Conservation (phyloP, 2,329 filamentous ascomycete species). For the Cladosporium sp. region DNA sequence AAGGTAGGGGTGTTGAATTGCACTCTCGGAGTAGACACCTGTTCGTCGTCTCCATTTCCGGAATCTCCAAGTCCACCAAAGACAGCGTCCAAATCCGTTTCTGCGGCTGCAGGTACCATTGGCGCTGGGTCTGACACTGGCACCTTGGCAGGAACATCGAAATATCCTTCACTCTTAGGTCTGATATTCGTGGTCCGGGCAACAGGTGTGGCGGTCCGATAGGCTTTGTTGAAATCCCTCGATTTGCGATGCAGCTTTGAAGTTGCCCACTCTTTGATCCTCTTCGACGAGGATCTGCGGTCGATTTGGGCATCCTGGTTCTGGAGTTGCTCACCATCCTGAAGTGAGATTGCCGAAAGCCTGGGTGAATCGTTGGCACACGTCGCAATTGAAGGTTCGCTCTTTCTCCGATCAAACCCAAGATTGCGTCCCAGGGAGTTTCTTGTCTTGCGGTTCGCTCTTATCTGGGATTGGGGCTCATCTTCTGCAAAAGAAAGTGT, state of each 20-base stretch:
- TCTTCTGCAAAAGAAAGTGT: constrained; percentile 15
- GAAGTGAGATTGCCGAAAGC: constrained; percentile 37
- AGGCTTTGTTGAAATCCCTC: constrained; percentile 23
- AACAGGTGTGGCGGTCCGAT: neutral
- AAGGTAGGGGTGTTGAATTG: constrained; percentile 23
- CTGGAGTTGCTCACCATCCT: constrained; percentile 25
- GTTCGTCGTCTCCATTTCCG: neutral
- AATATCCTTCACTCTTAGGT: constrained; percentile 22
- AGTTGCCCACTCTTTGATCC: constrained; percentile 70
- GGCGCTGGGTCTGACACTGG: neutral
- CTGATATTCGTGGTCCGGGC: constrained; percentile 7
- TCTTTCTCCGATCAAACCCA: constrained; percentile 56
- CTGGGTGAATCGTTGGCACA: constrained; percentile 30
- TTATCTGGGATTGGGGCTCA: neutral
- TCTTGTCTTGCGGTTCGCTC: constrained; percentile 56
- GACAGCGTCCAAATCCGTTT: constrained; percentile 38
- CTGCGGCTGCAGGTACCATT: constrained; percentile 26
- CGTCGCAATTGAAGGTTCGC: constrained; percentile 41
- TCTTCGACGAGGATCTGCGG: constrained; percentile 54
- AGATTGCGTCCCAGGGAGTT: constrained; percentile 65
- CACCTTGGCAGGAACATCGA: constrained; percentile 21
- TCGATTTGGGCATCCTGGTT: constrained; percentile 8
- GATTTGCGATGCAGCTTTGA: constrained; percentile 32
- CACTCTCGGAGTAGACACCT: constrained; percentile 16
- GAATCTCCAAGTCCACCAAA: constrained; percentile 26